phyloP scores from a whole-genome alignment of 805 yeast genomes.

The Zygotorulaspora florentina region DNA sequence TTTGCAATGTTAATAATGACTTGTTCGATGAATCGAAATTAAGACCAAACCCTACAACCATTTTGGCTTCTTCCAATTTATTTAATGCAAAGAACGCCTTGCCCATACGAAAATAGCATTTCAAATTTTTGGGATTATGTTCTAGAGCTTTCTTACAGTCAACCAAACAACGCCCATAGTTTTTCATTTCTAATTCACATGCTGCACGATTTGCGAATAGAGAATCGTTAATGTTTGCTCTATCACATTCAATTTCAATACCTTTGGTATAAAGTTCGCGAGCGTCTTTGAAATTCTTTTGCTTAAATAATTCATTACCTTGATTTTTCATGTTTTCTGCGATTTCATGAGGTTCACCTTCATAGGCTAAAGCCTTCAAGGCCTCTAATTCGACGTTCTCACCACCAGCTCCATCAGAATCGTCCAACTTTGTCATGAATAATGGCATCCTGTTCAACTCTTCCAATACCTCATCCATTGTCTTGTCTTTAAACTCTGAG shows the following conservation, averaged over 20 bases:
- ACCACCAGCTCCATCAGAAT: slow-evolving; percentile 71
- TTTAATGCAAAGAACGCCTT: slow-evolving; percentile 71
- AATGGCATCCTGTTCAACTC: slow-evolving; percentile 85
- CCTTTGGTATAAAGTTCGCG: slow-evolving; percentile 77
- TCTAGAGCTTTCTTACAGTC: slow-evolving; percentile 73
- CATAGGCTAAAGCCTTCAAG: slow-evolving; percentile 83
- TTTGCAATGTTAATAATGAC: slow-evolving; percentile 47
- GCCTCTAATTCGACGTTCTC: slow-evolving; percentile 79
- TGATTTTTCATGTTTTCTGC: slow-evolving; percentile 87
- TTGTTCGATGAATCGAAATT: slow-evolving; percentile 55
- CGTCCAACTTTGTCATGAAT: slow-evolving; percentile 86
- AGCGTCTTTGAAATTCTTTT: slow-evolving; percentile 70
- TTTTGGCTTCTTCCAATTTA: slow-evolving; percentile 65
- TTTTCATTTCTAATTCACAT: slow-evolving; percentile 78
- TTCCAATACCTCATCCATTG: slow-evolving; percentile 68
- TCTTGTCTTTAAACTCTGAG: slow-evolving; percentile 54
- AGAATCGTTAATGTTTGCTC: slow-evolving; percentile 51
- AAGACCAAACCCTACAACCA: slow-evolving; percentile 61
- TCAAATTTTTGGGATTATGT: slow-evolving; percentile 64
- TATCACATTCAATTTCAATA: slow-evolving; percentile 62
- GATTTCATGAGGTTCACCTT: slow-evolving; percentile 90
- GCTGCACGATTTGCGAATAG: slow-evolving; percentile 84
- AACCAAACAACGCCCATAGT: slow-evolving; percentile 79
- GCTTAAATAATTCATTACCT: slow-evolving; percentile 82
- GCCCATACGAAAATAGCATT: slow-evolving; percentile 83